phyloP scores from a whole-genome alignment of 1,139 yeast species.

The Sugiyamaella japonica region DNA sequence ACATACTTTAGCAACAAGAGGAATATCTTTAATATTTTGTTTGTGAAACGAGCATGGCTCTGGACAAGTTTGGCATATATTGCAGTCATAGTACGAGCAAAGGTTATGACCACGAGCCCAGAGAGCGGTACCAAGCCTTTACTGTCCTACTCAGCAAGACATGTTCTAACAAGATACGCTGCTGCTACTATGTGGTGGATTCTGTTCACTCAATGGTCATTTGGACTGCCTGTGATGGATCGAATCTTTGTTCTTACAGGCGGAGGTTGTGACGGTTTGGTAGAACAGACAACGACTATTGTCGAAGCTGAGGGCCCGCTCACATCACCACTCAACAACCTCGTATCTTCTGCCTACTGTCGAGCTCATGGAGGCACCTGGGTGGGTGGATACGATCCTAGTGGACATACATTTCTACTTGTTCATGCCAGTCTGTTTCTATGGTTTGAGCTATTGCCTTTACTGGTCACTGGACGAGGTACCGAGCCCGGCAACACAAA shows the following conservation, averaged over 20 bases:
- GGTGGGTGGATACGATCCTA: slow-evolving; percentile 95
- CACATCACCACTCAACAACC: slow-evolving; percentile 15
- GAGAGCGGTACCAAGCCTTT: not conserved
- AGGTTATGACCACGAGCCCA: not conserved
- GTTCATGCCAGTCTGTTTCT: slow-evolving; percentile 71
- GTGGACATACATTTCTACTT: slow-evolving; percentile 86
- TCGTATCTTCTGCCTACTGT: slow-evolving; percentile 53
- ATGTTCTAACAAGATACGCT: slow-evolving; percentile 40
- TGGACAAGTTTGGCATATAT: slow-evolving; percentile 68
- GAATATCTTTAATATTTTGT: slow-evolving; percentile 65
- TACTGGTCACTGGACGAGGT: slow-evolving; percentile 1
- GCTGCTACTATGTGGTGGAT: slow-evolving; percentile 76
- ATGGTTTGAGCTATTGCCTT: slow-evolving; percentile 60
- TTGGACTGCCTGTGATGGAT: slow-evolving; percentile 90
- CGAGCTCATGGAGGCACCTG: slow-evolving; percentile 66
- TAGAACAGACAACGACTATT: slow-evolving; percentile 16
- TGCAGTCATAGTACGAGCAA: slow-evolving; percentile 23
- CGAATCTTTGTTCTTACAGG: slow-evolving; percentile 76
- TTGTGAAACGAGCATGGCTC: slow-evolving; percentile 90
- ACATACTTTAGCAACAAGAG: slow-evolving; percentile 57
- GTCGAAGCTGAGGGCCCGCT: slow-evolving; percentile 1
- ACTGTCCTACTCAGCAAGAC: slow-evolving; percentile 3
- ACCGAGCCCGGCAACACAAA: not conserved
- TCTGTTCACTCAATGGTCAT: slow-evolving; percentile 84
- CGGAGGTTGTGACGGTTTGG: slow-evolving; percentile 58